These are phyloP conservation scores for Suillus ampliporus DNA, from an alignment of 768 basidiomycete genomes.

Conservation along the genomic window DNA sequence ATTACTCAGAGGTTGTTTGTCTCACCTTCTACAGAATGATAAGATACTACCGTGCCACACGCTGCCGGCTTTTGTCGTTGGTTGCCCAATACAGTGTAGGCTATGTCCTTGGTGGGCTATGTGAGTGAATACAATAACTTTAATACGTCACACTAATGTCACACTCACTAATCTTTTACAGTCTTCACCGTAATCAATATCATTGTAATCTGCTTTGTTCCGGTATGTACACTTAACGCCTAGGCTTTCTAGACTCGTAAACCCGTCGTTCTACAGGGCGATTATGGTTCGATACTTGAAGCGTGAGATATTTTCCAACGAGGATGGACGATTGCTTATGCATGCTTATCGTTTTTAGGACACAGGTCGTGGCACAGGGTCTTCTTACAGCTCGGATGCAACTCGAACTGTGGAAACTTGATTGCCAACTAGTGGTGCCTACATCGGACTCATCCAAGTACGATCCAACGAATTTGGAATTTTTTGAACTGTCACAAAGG, in stretches of 20 bases:
- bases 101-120: background rate
- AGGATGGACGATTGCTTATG: too few species aligned
- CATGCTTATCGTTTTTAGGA: background rate
- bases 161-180: background rate
- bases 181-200: background rate
- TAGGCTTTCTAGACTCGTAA: too few species aligned
- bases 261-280: background rate
- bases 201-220: background rate
- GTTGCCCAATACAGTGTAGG: background rate
- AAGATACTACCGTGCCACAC: constrained; percentile 2
- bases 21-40: constrained; percentile 6
- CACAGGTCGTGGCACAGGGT: background rate
- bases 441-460: background rate
- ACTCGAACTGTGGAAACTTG: background rate
- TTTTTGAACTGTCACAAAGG: background rate
- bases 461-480: background rate
- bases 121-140: background rate
- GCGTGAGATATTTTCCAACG: background rate
- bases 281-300: background rate
- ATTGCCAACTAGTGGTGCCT: background rate
- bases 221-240: background rate
- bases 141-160: too few species aligned
- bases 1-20: background rate
- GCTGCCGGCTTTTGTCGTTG: constrained; percentile 2
- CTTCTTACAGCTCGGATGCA: constrained; percentile 5